phyloP scores from a whole-genome alignment of 768 basidiomycete species.

The Cyathus striatus region DNA sequence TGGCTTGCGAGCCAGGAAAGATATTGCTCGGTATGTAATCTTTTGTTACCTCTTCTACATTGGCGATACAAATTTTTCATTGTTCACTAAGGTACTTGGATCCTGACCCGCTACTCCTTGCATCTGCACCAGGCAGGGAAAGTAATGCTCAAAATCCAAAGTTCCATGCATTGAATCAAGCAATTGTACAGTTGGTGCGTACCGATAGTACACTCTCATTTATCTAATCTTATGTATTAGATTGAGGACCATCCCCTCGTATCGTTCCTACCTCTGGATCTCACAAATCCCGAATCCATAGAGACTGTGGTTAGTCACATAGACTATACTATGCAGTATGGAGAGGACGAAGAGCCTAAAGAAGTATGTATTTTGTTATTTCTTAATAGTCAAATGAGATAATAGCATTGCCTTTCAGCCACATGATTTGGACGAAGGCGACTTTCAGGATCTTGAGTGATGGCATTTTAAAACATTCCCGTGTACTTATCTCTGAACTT shows the following conservation, averaged over 20 bases:
- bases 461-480: background rate
- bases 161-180: slow-evolving; percentile 92
- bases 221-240: slow-evolving; percentile 32
- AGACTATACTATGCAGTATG: slow-evolving; percentile 98
- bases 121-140: slow-evolving; percentile 56
- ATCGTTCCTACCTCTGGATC: slow-evolving; percentile 92
- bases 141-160: slow-evolving; percentile 58
- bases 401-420: slow-evolving; percentile 61
- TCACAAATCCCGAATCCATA: slow-evolving; percentile 84
- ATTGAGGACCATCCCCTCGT: slow-evolving; percentile 99
- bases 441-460: slow-evolving; percentile 75
- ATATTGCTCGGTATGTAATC: slow-evolving; percentile 71
- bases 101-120: slow-evolving; percentile 87
- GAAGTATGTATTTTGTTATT: slow-evolving; percentile 46
- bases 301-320: slow-evolving; percentile 91
- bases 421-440: slow-evolving; percentile 89
- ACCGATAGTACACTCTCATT: slow-evolving; percentile 1
- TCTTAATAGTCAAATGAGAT: slow-evolving; percentile 1
- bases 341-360: slow-evolving; percentile 96
- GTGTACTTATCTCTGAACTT: no score
- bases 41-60: background rate
- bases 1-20: slow-evolving; percentile 64
- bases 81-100: slow-evolving; percentile 70
- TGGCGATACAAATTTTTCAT: background rate
- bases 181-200: slow-evolving; percentile 88